A percentile compares a stretch with the other conserved stretches of the same genome.
These are phyloP conservation scores for Populus tremula DNA, from an alignment of 345 rosid genomes.

Conservation along the genomic window DNA sequence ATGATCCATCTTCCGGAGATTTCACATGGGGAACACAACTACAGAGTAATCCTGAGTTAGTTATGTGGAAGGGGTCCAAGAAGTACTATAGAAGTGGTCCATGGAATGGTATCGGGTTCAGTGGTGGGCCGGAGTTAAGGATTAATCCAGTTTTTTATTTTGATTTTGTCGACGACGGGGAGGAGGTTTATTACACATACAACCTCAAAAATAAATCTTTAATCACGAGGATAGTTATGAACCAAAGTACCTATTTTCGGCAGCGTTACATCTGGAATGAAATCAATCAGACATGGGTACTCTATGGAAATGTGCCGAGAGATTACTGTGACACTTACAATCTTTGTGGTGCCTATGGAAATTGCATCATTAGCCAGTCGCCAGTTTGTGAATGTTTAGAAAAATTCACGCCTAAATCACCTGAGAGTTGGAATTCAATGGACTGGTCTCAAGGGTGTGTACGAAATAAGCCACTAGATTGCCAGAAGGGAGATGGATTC, in stretches of 20 bases:
- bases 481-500: slow-evolving; percentile 6
- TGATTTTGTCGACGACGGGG: background rate
- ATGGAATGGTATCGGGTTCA: slow-evolving; percentile 14
- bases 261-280: background rate
- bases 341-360: slow-evolving; percentile 4
- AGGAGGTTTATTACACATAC: background rate
- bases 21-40: background rate
- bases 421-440: background rate
- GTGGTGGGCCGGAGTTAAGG: background rate
- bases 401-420: background rate
- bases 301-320: background rate
- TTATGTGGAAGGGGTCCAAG: slow-evolving; percentile 6
- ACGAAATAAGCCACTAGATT: background rate
- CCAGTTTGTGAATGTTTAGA: slow-evolving; percentile 5
- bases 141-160: background rate
- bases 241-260: background rate
- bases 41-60: slow-evolving; percentile 2
- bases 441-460: background rate
- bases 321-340: slow-evolving; percentile 8
- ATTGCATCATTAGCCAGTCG: background rate
- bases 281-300: background rate
- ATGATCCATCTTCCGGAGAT: slow-evolving; percentile 14
- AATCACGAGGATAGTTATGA: background rate
- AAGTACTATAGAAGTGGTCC: slow-evolving; percentile 10
- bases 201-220: background rate